Conservation (phyloP, 345 rosid species). For the Aurinia saxatilis region DNA sequence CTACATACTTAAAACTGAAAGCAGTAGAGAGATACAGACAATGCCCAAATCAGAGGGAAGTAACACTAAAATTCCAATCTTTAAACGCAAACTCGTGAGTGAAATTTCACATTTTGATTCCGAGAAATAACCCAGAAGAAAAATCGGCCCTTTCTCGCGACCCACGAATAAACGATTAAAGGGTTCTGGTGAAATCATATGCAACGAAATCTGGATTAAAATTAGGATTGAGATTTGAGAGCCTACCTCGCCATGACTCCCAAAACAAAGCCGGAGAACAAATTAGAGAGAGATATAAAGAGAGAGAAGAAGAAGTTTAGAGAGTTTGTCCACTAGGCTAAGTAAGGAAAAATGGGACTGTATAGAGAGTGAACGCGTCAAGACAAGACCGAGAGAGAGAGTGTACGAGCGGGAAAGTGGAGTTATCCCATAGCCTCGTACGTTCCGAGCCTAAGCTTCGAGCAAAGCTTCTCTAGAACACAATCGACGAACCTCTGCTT, state of each 20-base stretch:
- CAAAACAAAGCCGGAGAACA: neutral
- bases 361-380: constrained; percentile 12
- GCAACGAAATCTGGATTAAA: neutral
- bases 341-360: constrained; percentile 25
- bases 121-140: neutral
- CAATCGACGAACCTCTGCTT: neutral
- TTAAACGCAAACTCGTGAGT: neutral
- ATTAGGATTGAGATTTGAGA: neutral
- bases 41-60: neutral
- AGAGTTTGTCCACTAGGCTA: constrained; percentile 33
- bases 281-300: neutral
- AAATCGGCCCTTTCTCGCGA: neutral
- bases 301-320: neutral
- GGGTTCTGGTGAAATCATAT: neutral
- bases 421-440: constrained; percentile 19
- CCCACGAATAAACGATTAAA: neutral
- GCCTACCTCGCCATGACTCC: constrained; percentile 39
- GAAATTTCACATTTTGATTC: constrained; percentile 1
- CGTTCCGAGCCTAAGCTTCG: constrained; percentile 32
- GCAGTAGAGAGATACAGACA: neutral
- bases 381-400: constrained; percentile 17
- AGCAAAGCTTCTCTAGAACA: constrained; percentile 5
- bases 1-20: neutral
- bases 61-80: neutral
- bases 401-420: constrained; percentile 38